Evolutionary conservation across 768 basidiomycete genomes (phyloP), one percentile per base, ranked within the genome.

Genomic region (Lenzites betulinus): DNA sequence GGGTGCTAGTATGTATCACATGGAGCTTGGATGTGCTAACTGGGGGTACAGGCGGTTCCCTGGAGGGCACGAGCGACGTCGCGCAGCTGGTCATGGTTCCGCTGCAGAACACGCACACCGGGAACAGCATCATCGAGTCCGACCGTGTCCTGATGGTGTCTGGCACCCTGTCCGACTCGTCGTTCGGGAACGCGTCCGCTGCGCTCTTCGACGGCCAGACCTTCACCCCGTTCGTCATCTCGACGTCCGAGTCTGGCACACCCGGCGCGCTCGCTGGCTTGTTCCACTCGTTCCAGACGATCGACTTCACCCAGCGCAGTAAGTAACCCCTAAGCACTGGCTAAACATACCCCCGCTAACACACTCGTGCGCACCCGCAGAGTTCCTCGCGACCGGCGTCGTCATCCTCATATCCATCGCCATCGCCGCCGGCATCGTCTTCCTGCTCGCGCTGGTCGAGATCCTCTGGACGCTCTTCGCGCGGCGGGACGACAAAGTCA

Each of bases 371-470:
- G 9, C 8, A 25, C 22, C 11, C 6, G 1, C 65, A 93, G 93
- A 88, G 67, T 91, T 93, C 80, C 83, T 99, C 56, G 93, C 95
- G 0, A 84, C 86, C 23, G 97, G 96, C 1, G 82, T 98, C 38
- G 94, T 99, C 55, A 98, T 98, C 65, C 82, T 99, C 44, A 95
- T 99, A 66, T 95, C 95, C 1, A 97, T 99, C 64, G 97, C 97
- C 25, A 97, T 98, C 65, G 88, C 92, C 11, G 94, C 95, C 16
- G 97, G 96, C 18, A 85, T 98, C 22, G 90, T 95, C 38, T 95
- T 95, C 82, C 78, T 95, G 0, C 79, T 95, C 33, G 89, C 90
- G 16, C 77, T 96, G 42, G 78, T 94, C 56, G 93, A 93, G 51
- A 90, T 96, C 54, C 75, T 96, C 38, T 92, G 93, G 92, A 89